Evolutionary conservation across 805 yeast genomes (phyloP).

Genomic region (Lipomyces mesembrius): DNA sequence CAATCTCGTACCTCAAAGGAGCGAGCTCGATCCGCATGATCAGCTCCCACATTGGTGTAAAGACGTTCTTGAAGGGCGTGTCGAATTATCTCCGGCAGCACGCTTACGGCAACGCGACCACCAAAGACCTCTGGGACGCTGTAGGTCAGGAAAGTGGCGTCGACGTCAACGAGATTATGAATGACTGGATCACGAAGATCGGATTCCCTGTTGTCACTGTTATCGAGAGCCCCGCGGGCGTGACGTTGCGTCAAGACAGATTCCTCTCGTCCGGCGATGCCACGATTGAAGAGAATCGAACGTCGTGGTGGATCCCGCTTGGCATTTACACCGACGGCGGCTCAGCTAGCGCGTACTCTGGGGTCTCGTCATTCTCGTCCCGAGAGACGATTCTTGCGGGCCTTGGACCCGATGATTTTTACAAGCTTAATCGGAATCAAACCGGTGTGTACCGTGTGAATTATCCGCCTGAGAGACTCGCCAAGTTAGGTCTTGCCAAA

Average conservation of each 20-base stretch:
- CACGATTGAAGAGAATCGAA: constrained; percentile 70
- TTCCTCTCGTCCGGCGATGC: constrained; percentile 79
- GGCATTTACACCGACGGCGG: constrained; percentile 39
- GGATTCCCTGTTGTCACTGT: constrained; percentile 79
- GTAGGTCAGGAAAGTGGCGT: constrained; percentile 70
- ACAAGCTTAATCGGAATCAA: constrained; percentile 73
- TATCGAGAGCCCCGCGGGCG: constrained; percentile 55
- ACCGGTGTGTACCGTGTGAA: constrained; percentile 77
- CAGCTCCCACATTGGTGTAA: constrained; percentile 78
- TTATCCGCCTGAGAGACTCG: constrained; percentile 71
- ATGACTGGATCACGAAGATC: constrained; percentile 76
- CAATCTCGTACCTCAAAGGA: constrained; percentile 82
- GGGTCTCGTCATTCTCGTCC: constrained; percentile 40
- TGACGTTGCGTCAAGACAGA: constrained; percentile 70
- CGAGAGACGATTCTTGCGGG: constrained; percentile 39
- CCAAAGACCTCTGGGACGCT: constrained; percentile 78
- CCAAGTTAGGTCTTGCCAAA: constrained; percentile 56
- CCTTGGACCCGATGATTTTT: constrained; percentile 48
- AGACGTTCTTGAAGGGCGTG: constrained; percentile 76
- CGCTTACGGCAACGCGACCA: constrained; percentile 75
- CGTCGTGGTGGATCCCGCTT: constrained; percentile 55
- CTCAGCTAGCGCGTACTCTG: constrained; percentile 35
- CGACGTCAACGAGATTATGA: constrained; percentile 74
- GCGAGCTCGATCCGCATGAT: constrained; percentile 80
- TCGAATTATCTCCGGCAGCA: constrained; percentile 75